Conservation (phyloP, 768 basidiomycete species). For the Mycena metata region DNA sequence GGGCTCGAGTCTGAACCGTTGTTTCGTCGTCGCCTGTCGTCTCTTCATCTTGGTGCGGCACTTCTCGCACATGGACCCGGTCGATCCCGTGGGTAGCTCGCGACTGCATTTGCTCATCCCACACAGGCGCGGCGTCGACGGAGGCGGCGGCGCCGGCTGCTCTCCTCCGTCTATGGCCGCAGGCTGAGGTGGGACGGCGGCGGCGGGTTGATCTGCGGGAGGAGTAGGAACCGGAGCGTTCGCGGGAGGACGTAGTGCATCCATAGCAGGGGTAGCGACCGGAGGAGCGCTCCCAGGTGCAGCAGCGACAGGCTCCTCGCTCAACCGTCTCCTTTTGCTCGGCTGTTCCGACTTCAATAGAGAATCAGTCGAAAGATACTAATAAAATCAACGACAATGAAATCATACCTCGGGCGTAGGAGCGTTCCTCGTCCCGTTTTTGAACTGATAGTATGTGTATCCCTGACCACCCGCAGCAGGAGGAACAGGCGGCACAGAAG, state of each 20-base stretch:
- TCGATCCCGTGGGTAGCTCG: slow-evolving; percentile 41
- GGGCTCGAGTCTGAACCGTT: slow-evolving; percentile 61
- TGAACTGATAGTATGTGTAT: slow-evolving; percentile 22
- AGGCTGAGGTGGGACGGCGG: background rate
- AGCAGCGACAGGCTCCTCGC: background rate
- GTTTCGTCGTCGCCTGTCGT: slow-evolving; percentile 58
- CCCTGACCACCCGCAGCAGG: background rate
- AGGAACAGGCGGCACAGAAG: background rate
- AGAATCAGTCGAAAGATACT: slow-evolving; percentile 15
- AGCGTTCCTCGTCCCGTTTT: background rate
- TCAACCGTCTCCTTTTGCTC: slow-evolving; percentile 29
- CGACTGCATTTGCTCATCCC: slow-evolving; percentile 57
- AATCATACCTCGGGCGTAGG: slow-evolving; percentile 30
- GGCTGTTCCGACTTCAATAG: slow-evolving; percentile 16
- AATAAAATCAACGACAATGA: background rate
- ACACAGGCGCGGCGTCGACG: slow-evolving; percentile 42
- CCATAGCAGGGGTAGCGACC: slow-evolving; percentile 1
- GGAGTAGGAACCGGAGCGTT: background rate
- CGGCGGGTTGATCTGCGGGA: slow-evolving; percentile 1
- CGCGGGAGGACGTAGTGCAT: too few species aligned
- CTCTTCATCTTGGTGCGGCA: slow-evolving; percentile 62
- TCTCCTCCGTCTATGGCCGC: slow-evolving; percentile 5
- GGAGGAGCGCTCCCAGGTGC: background rate
- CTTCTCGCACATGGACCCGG: slow-evolving; percentile 56
- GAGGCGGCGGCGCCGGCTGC: background rate